Base-by-base conservation (phyloP, 2,329 filamentous ascomycete genomes). In the Phaeosphaeriaceae sp. region DNA sequence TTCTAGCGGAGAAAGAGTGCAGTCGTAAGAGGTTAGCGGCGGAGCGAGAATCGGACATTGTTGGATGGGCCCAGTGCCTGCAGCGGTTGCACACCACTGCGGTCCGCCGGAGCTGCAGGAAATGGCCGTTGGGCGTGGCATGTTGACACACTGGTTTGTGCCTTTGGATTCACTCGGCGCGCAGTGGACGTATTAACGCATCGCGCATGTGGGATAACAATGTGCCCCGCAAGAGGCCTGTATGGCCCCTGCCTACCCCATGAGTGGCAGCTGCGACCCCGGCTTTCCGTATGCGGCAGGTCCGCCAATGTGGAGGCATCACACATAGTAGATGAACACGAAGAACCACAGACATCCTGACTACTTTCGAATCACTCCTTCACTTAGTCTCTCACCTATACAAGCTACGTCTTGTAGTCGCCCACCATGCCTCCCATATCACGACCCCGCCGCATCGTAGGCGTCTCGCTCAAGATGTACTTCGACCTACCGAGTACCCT, bases 391-490 rank as follows among this genome's bases (percentile, higher is more conserved):
- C 45, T 17, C 36, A 20, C 22, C n/a, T 19, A 36, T 9, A 7
- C 21, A 21, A 51, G 10, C 19, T n/a, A 36, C 10, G 7, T 36
- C n/a, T 36, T 11, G 17, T 31, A 46, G 5, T 24, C 40, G 17
- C 46, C 57, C 55, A 58, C 52, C 25, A 76, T 76, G 71, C 69
- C 74, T 25, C 72, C 72, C 11, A 55, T 71, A n/a, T 33, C 70
- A 27, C 70, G 68, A 56, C 83, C 81, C 48, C 86, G 86, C 70
- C 88, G 87, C 69, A 82, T 93, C 60, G 83, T 93, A 58, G 90
- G 90, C 75, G 88, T 92, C 63, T 90, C 88, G 48, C 86, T 90
- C 41, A 93, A 93, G 71, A 91, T 92, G 86, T 93, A 93, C 83
- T 93, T 93, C 79, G 86, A 88, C 60, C 84, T 89, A 9, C 78